phyloP scores from a whole-genome alignment of 176 grass and related monocot genomes.

The Triticum dicoccoides region DNA sequence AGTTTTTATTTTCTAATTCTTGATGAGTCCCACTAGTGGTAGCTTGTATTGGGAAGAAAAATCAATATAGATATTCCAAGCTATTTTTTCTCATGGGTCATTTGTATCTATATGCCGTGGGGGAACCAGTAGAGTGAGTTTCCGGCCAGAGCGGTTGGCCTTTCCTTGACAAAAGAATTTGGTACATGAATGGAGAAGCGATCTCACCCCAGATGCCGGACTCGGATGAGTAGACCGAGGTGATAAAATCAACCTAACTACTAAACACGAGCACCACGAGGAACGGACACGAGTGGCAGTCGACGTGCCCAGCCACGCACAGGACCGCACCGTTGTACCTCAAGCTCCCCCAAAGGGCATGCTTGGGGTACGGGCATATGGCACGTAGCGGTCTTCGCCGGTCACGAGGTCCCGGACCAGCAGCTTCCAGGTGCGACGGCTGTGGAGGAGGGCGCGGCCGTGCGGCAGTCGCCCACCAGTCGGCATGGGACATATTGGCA shows the following conservation, averaged over 20 bases:
- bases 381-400: not conserved
- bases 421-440: not conserved
- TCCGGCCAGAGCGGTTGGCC: not conserved
- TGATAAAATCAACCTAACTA: not conserved
- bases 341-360: not conserved
- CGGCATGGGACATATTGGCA: not conserved
- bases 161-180: not conserved
- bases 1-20: too few species aligned
- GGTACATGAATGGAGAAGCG: not conserved
- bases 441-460: not conserved
- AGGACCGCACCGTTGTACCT: not conserved
- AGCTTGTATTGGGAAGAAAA: too few species aligned
- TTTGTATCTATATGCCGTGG: too few species aligned
- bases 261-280: not conserved
- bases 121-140: not conserved
- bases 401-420: not conserved
- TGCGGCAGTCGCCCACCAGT: not conserved
- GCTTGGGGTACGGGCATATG: not conserved
- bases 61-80: too few species aligned
- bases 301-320: not conserved
- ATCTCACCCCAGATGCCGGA: not conserved
- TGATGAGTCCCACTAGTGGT: too few species aligned
- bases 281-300: not conserved
- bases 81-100: too few species aligned
- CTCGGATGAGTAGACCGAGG: not conserved